Evolutionary conservation across 805 yeast genomes (phyloP).

Genomic region (Blastobotrys parvus): DNA sequence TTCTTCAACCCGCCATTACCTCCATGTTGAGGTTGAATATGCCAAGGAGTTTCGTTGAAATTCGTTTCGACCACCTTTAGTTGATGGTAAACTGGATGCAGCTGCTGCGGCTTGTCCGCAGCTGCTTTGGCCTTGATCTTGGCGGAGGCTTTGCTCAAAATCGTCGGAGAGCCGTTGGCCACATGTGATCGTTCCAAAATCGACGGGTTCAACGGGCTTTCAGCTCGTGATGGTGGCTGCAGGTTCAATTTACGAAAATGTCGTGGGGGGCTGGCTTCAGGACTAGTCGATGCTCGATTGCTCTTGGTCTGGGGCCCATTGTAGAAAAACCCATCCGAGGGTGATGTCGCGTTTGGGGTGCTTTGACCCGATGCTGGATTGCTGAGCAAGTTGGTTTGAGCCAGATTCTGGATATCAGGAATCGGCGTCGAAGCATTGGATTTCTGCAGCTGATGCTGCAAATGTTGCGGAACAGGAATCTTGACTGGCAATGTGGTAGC

Average conservation of each 20-base stretch:
- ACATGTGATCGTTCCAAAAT: background rate
- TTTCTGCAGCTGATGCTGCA: constrained; percentile 16
- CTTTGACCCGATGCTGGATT: background rate
- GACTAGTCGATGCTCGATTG: background rate
- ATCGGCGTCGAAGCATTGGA: constrained; percentile 3
- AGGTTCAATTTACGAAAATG: background rate
- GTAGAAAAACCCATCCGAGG: constrained; percentile 7
- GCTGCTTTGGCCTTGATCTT: constrained; percentile 3
- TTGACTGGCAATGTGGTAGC: constrained; percentile 52
- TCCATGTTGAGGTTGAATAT: constrained; percentile 53
- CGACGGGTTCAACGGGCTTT: constrained; percentile 1
- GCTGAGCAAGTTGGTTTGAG: background rate
- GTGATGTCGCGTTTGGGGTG: background rate
- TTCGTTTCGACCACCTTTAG: background rate
- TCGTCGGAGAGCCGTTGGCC: too few relatives aligned
- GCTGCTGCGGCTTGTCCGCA: background rate
- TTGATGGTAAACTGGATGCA: background rate
- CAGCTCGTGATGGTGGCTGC: constrained; percentile 7
- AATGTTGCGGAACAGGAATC: too few relatives aligned
- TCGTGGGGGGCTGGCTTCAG: background rate
- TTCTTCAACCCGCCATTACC: constrained; percentile 88
- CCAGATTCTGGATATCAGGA: constrained; percentile 5
- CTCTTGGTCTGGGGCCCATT: background rate
- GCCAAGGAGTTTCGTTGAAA: constrained; percentile 57
- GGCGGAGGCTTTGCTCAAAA: constrained; percentile 4